A percentile compares a stretch with the other conserved stretches of the same genome.
Conservation (phyloP, 2,329 filamentous ascomycete species). For the Bipolaris zeicola region DNA sequence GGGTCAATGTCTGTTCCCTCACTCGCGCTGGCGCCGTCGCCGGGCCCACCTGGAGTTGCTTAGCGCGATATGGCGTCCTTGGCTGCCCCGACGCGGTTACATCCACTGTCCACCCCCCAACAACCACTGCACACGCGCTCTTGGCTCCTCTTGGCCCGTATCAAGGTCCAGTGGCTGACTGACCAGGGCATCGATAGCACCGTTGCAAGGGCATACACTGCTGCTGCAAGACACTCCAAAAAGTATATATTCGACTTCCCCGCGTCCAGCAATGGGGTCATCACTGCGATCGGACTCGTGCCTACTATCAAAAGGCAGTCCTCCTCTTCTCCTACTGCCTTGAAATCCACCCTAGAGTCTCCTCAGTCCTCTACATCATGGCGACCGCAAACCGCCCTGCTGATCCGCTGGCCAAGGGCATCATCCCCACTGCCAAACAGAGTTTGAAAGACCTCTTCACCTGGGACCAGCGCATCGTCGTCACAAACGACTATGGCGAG, state of each 20-base stretch:
- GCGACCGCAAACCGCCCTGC: constrained; percentile 57
- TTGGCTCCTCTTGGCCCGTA: constrained; percentile 43
- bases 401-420: constrained; percentile 70
- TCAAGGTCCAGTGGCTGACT: constrained; percentile 30
- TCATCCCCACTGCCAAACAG: constrained; percentile 68
- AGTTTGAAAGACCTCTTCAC: constrained; percentile 68
- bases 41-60: constrained; percentile 32
- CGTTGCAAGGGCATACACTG: constrained; percentile 15
- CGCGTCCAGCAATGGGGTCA: constrained; percentile 6
- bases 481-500: constrained; percentile 69
- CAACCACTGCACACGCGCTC: constrained; percentile 30
- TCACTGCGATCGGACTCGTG: constrained; percentile 27
- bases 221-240: constrained; percentile 12
- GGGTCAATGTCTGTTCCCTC: constrained; percentile 21
- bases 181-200: constrained; percentile 22
- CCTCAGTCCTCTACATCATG: constrained; percentile 28
- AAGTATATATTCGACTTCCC: constrained; percentile 28
- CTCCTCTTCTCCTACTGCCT: constrained; percentile 8
- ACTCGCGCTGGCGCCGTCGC: constrained; percentile 23
- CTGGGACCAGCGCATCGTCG: constrained; percentile 75
- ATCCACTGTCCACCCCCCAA: constrained; percentile 20
- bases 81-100: constrained; percentile 32
- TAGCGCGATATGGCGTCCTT: constrained; percentile 34
- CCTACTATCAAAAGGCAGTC: constrained; percentile 15
- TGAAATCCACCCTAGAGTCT: constrained; percentile 6